Evolutionary conservation across 1,284 basidiomycete genomes (phyloP).

Genomic region (Cystobasidium sp.): DNA sequence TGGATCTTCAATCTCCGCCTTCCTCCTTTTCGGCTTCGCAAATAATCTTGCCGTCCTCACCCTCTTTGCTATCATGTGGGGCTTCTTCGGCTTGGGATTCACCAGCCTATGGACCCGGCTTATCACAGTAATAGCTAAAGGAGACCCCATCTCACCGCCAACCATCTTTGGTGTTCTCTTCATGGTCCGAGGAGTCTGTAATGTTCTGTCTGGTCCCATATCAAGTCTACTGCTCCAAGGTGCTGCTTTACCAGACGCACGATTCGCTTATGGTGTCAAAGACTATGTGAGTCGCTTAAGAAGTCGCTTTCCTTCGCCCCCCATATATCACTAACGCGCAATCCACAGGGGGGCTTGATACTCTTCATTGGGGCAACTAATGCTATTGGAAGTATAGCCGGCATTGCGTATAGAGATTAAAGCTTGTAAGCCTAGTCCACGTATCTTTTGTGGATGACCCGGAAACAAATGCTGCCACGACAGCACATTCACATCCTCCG

Average conservation of each 20-base stretch:
- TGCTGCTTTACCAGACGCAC: slow-evolving; percentile 19
- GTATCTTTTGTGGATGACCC: background rate
- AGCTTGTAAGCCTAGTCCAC: background rate
- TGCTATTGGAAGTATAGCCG: background rate
- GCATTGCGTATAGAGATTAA: slow-evolving; percentile 15
- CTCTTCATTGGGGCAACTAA: slow-evolving; percentile 18
- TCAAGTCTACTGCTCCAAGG: slow-evolving; percentile 24
- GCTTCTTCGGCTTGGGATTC: slow-evolving; percentile 53
- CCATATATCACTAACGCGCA: slow-evolving; percentile 3
- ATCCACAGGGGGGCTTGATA: slow-evolving; percentile 36
- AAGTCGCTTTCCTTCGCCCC: background rate
- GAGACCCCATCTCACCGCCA: slow-evolving; percentile 54
- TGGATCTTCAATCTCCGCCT: slow-evolving; percentile 53
- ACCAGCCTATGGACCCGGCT: slow-evolving; percentile 55
- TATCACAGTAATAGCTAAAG: slow-evolving; percentile 53
- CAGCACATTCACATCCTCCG: too few relatives aligned
- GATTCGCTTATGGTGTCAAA: slow-evolving; percentile 38
- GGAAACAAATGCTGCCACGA: too few relatives aligned
- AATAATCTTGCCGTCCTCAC: slow-evolving; percentile 50
- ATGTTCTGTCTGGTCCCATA: slow-evolving; percentile 55
- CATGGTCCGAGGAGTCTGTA: slow-evolving; percentile 56
- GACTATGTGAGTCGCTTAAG: slow-evolving; percentile 23
- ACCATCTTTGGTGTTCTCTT: slow-evolving; percentile 56
- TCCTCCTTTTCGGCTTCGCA: slow-evolving; percentile 58
- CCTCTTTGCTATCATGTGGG: slow-evolving; percentile 53